Conservation (phyloP, 2,329 filamentous ascomycete genomes). For the Colletotrichum musicola region DNA sequence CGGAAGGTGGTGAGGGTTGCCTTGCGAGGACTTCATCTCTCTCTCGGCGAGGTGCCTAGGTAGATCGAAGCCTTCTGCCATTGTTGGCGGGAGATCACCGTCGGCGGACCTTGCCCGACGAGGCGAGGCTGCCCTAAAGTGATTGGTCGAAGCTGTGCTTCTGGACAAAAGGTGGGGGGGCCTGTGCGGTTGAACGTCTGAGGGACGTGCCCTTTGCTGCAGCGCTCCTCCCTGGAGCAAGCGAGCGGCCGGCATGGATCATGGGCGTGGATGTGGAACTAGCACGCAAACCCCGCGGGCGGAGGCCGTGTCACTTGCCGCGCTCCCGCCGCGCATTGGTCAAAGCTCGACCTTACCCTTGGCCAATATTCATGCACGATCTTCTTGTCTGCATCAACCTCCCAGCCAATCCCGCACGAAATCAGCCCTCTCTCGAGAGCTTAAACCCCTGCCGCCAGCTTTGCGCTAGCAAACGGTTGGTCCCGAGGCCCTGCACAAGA, state of each 20-base stretch:
- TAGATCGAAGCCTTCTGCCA: background rate
- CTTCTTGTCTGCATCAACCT: slow-evolving; percentile 37
- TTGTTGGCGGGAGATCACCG: slow-evolving; percentile 31
- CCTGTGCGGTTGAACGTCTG: slow-evolving; percentile 8
- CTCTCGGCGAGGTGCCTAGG: background rate
- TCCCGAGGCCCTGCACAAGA: slow-evolving; percentile 62
- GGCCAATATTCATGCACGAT: slow-evolving; percentile 48
- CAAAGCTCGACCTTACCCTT: slow-evolving; percentile 36
- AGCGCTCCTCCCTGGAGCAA: slow-evolving; percentile 19
- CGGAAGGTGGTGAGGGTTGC: slow-evolving; percentile 18
- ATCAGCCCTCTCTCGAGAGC: slow-evolving; percentile 45
- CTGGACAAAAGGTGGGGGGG: slow-evolving; percentile 2
- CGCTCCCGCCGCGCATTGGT: slow-evolving; percentile 34
- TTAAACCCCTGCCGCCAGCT: slow-evolving; percentile 45
- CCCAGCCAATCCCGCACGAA: slow-evolving; percentile 56
- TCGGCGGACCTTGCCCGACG: slow-evolving; percentile 34
- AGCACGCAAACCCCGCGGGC: slow-evolving; percentile 37
- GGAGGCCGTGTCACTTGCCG: slow-evolving; percentile 29
- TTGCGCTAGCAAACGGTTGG: slow-evolving; percentile 57
- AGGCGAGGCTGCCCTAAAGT: slow-evolving; percentile 11
- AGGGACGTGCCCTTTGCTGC: slow-evolving; percentile 33
- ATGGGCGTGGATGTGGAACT: background rate
- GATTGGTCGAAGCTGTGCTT: slow-evolving; percentile 10
- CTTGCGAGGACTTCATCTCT: background rate
- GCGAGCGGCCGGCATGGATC: background rate